Base-by-base conservation (phyloP, 2,329 filamentous ascomycete genomes). In the Ophiosphaerella herpotricha region DNA sequence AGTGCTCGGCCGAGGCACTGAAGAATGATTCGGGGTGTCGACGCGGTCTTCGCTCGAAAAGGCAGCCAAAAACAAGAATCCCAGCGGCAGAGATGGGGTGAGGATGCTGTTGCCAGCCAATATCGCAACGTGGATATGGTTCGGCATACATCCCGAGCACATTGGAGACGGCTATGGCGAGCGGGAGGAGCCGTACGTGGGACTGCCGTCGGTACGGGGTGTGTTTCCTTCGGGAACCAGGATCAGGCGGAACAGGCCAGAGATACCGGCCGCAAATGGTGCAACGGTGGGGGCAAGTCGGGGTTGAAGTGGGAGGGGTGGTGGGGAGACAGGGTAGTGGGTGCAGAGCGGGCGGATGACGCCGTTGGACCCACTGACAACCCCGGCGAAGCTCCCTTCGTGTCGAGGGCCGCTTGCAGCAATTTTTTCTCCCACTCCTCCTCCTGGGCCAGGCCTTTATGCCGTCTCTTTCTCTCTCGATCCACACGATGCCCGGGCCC, bases 371-470 rank as follows among this genome's bases (percentile, higher is more conserved):
- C 31, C 18, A 24, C 29, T 16, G 8, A 12, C 7, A 11, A 16
- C 32, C 33, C 41, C 38, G 40, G 32, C 46, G 33, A 21, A 39
- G 23, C 40, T 40, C 18, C 18, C 38, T 14, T 31, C 12, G 37
- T 24, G 41, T 39, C 23, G 34, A 37, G 35, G 50, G 32, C 53
- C 53, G 50, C 33, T 34, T 39, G 18, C 40, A 36, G 16, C 45
- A 42, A 36, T 39, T 50, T 34, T 14, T 35, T 33, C 18, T 21
- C 18, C 38, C 13, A 12, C 31, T 48, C 26, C 9, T 11, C 26
- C 26, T 8, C 18, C 18, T 21, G 18, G 18, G 18, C 18, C 4
- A 21, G 18, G 4, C 18, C 4, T 21, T 5, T 21, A 21, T 21
- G 18, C 18, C 4, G 18, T 21, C 4, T 21, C 18, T 21, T 21